Base-by-base conservation (phyloP, 352 stramenopile species). In the Hyaloperonospora brassicae region DNA sequence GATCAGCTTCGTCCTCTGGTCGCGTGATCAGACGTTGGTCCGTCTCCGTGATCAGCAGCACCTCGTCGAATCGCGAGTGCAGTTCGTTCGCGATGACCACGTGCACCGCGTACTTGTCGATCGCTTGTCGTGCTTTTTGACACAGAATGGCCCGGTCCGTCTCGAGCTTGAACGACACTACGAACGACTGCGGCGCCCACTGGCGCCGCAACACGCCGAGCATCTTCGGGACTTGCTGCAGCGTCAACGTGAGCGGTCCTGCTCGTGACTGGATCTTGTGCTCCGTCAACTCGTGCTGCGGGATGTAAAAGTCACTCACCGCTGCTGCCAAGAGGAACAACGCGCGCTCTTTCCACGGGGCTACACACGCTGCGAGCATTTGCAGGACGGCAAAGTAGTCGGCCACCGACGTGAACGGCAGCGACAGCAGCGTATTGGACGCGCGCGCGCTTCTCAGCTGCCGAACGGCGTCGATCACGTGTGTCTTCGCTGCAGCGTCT, bases 81-180 rank as follows among this genome's bases (percentile, higher is more conserved):
- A 99, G 82, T 52, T 98, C 75, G 76, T 99, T 99, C 2, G 95
- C 97, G 40, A 99, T 85, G 1, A 99, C 96, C 39, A 98, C 59
- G 63, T 99, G 92, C 72, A 98, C 93, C 45, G 78, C 81, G 66
- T 99, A 98, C 56, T 89, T 96, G 58, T 84, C 66, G 24, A 99
- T 89, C 1, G 96, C 84, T 61, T 85, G 73, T 50, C 86, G 73
- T 17, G 93, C 88, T 71, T 99, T 99, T 57, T 87, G 51, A 27
- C 89, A 70, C 42, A 99, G 78, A 44, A 99, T 87, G 1, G 82
- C 70, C 48, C 70, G 75, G 77, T 99, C 96, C 5, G 97, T 99
- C 76, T 99, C 97, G 24, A 99, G 82, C 74, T 99, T 99, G 77
- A 99, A 99, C 25, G 89, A 98, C 21, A 98, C 89, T 22, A 95